Evolutionary conservation across 768 basidiomycete species (phyloP).

Genomic region (Kwoniella europaea): DNA sequence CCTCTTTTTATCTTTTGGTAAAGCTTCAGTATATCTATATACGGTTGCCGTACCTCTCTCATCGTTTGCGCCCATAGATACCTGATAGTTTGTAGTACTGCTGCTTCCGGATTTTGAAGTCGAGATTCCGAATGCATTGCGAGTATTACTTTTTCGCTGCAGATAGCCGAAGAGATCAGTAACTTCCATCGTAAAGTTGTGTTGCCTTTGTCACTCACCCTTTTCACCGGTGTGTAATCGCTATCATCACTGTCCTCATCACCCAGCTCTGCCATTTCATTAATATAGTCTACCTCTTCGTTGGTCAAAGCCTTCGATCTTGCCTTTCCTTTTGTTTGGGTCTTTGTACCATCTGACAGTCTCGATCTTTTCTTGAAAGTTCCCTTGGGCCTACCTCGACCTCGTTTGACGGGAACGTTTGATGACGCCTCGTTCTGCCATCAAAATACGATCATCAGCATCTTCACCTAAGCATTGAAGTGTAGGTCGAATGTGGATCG

Average conservation of each 20-base stretch:
- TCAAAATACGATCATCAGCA: not conserved
- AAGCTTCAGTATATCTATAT: not conserved
- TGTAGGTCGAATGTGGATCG: not conserved
- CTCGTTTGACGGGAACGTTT: no score
- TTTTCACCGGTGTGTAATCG: not conserved
- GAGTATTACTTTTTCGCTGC: not conserved
- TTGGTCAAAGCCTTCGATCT: not conserved
- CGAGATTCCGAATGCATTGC: no score
- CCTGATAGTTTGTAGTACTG: not conserved
- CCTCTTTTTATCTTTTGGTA: conserved; percentile 3
- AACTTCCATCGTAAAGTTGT: no score
- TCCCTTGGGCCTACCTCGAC: not conserved
- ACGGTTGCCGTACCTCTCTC: not conserved
- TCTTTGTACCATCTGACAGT: not conserved
- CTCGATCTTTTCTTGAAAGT: not conserved
- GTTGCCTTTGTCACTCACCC: not conserved
- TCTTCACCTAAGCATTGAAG: not conserved
- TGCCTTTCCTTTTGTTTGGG: not conserved
- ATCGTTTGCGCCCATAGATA: no score
- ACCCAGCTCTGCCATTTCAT: not conserved
- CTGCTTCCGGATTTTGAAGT: no score
- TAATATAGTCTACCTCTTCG: not conserved
- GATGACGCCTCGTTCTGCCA: not conserved
- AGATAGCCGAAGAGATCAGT: not conserved
- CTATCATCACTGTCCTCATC: not conserved